phyloP scores from a whole-genome alignment of 1,139 yeast genomes.

The Kodamaea alishanica region DNA sequence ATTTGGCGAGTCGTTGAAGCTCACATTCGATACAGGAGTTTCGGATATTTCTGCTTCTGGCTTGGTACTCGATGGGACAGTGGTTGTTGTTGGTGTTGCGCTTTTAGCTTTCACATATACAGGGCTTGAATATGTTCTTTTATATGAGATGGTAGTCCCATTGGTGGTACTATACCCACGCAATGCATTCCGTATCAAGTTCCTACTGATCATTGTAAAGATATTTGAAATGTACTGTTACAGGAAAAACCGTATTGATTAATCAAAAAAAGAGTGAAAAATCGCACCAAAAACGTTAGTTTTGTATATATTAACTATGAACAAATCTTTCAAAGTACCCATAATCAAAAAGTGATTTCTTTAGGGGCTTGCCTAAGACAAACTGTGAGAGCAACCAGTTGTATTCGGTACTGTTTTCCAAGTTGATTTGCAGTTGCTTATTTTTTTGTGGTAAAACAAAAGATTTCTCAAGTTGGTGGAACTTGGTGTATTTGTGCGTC shows the following conservation, averaged over 20 bases:
- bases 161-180: too few relatives aligned
- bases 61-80: slow-evolving; percentile 2
- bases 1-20: slow-evolving; percentile 23
- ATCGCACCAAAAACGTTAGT: too few relatives aligned
- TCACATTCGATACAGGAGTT: slow-evolving; percentile 4
- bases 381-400: slow-evolving; percentile 23
- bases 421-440: slow-evolving; percentile 17
- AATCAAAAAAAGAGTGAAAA: too few relatives aligned
- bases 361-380: slow-evolving; percentile 27
- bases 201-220: too few relatives aligned
- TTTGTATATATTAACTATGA: slow-evolving; percentile 4
- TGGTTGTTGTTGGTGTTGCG: slow-evolving; percentile 4
- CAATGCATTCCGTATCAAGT: too few relatives aligned
- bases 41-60: neutral
- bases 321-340: slow-evolving; percentile 23
- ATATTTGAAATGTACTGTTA: too few relatives aligned
- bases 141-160: too few relatives aligned
- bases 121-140: slow-evolving; percentile 5
- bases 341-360: slow-evolving; percentile 29
- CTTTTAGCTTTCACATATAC: slow-evolving; percentile 6
- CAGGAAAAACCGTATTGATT: too few relatives aligned
- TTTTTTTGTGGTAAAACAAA: slow-evolving; percentile 22
- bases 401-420: slow-evolving; percentile 18
- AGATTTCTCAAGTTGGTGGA: slow-evolving; percentile 14
- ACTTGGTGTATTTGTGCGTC: slow-evolving; percentile 12